Evolutionary conservation across 345 rosid genomes (phyloP).

Genomic region (Brassica rapa): DNA sequence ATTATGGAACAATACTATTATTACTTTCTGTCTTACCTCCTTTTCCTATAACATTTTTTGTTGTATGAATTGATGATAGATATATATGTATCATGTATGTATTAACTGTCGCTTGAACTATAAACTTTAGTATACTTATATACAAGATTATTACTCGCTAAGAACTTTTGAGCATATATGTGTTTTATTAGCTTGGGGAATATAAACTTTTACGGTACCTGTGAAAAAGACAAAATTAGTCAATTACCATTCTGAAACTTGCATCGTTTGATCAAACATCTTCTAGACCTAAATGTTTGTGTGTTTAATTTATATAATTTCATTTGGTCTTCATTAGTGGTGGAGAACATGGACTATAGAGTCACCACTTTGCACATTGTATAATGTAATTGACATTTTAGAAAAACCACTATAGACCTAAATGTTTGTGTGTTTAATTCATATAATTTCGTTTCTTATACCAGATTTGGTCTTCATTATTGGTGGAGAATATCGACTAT

Average conservation of each 20-base stretch:
- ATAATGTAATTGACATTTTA: neutral
- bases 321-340: neutral
- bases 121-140: neutral
- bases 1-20: too few relatives aligned
- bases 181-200: neutral
- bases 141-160: too few relatives aligned
- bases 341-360: neutral
- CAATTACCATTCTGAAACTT: neutral
- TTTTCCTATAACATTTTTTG: too few relatives aligned
- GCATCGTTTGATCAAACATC: neutral
- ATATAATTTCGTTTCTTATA: neutral
- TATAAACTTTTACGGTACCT: neutral
- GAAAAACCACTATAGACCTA: neutral
- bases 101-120: neutral
- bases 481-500: neutral
- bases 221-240: neutral
- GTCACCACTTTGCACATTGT: neutral
- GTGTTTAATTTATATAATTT: neutral
- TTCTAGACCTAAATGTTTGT: neutral
- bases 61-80: too few relatives aligned
- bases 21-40: too few relatives aligned
- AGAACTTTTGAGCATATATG: too few relatives aligned
- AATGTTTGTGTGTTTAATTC: neutral
- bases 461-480: neutral
- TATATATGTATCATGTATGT: too few relatives aligned